Conservation (phyloP, 371 early-diverging fungal species). For the Lichtheimia hyalospora region DNA sequence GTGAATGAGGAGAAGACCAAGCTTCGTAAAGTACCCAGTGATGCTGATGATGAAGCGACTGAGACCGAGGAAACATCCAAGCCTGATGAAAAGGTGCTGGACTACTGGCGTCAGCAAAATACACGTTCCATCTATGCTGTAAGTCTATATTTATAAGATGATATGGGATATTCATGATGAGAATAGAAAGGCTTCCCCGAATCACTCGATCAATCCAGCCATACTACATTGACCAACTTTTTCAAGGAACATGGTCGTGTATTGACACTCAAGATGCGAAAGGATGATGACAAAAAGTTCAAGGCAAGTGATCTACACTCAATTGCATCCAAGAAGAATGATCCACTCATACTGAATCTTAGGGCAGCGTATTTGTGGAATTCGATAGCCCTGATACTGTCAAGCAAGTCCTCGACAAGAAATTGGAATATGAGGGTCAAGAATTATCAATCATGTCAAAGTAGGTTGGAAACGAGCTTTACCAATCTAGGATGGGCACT, state of each 20-base stretch:
- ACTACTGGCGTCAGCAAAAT: constrained; percentile 12
- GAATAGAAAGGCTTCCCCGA: constrained; percentile 14
- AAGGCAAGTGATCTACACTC: constrained; percentile 10
- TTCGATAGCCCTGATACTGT: constrained; percentile 36
- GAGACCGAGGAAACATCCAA: constrained; percentile 1
- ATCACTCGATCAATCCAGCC: constrained; percentile 14
- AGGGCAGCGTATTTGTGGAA: constrained; percentile 52
- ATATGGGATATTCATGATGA: background rate
- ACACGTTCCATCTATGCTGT: constrained; percentile 45
- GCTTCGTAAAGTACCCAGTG: constrained; percentile 20
- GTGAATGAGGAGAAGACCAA: constrained; percentile 43
- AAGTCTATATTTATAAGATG: constrained; percentile 9
- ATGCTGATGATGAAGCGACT: constrained; percentile 12
- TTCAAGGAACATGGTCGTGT: constrained; percentile 43
- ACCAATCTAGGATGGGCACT: too few species aligned
- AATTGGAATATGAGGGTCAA: constrained; percentile 17
- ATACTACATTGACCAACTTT: constrained; percentile 6
- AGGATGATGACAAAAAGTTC: constrained; percentile 34
- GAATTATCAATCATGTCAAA: constrained; percentile 34
- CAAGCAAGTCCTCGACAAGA: constrained; percentile 18
- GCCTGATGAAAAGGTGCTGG: too few species aligned
- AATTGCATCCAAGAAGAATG: too few species aligned
- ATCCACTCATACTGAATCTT: background rate
- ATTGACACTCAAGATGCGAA: constrained; percentile 29
- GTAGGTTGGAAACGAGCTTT: constrained; percentile 10